Conservation (phyloP, 2,329 filamentous ascomycete genomes). For the Fusarium staphyleae region DNA sequence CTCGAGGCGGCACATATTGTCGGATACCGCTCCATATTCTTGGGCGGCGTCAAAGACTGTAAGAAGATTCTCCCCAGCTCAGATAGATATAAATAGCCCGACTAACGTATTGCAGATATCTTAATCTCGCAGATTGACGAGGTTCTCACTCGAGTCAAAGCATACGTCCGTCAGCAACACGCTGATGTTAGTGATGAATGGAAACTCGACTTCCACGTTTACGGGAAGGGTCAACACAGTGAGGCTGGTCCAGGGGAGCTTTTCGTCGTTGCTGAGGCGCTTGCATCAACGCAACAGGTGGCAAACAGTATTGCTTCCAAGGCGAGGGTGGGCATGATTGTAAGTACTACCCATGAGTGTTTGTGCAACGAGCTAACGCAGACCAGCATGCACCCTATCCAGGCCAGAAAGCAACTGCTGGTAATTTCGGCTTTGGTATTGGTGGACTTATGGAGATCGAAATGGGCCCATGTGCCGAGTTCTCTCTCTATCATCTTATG, state of each 20-base stretch:
- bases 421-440: constrained; percentile 55
- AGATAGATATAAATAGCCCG: accelerated
- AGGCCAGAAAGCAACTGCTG: constrained; percentile 59
- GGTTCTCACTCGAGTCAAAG: constrained; percentile 11
- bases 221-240: constrained; percentile 46
- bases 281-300: constrained; percentile 54
- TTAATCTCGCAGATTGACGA: constrained; percentile 29
- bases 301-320: constrained; percentile 48
- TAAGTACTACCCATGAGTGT: not conserved
- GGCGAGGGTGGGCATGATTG: constrained; percentile 42
- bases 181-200: constrained; percentile 26
- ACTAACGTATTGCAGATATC: constrained; percentile 13
- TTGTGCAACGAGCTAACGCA: not conserved
- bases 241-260: constrained; percentile 36
- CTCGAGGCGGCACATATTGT: constrained; percentile 31
- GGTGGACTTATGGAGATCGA: constrained; percentile 42
- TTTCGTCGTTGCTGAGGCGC: constrained; percentile 55
- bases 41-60: constrained; percentile 36
- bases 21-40: constrained; percentile 36
- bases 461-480: constrained; percentile 50
- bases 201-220: constrained; percentile 50
- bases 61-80: accelerated
- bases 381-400: constrained; percentile 54
- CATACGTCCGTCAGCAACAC: constrained; percentile 34
- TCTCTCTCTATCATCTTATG: constrained; percentile 59